A percentile compares a stretch with the other conserved stretches of the same genome.
phyloP scores from a whole-genome alignment of 306 rosid genomes.

The Prunus mume region DNA sequence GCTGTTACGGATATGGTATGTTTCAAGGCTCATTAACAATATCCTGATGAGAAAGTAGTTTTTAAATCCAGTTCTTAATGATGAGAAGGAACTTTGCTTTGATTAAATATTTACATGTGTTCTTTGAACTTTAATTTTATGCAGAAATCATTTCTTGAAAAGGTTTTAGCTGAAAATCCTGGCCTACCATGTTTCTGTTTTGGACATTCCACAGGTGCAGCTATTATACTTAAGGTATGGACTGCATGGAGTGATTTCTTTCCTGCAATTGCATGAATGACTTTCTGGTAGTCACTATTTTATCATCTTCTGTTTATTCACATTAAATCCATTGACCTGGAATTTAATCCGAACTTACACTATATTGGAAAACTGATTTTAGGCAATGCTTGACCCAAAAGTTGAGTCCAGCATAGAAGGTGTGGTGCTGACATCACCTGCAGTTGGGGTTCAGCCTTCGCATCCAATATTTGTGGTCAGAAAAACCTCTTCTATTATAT shows the following conservation, averaged over 20 bases:
- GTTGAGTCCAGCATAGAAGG: conserved; percentile 61
- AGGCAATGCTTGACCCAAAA: conserved; percentile 80
- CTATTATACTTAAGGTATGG: conserved; percentile 77
- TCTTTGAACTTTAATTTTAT: conserved; percentile 1
- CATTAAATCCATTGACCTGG: background rate
- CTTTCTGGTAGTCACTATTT: background rate
- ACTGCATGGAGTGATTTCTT: background rate
- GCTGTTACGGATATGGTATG: conserved; percentile 85
- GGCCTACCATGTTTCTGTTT: conserved; percentile 80
- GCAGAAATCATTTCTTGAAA: conserved; percentile 77
- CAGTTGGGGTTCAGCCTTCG: conserved; percentile 80
- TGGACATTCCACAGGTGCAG: conserved; percentile 95
- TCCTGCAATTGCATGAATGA: conserved; percentile 9
- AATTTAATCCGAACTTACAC: background rate
- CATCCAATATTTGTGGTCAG: conserved; percentile 76
- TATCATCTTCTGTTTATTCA: background rate
- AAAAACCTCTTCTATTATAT: background rate
- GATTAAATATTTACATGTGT: background rate
- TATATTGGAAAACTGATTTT: conserved; percentile 10
- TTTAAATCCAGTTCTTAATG: background rate
- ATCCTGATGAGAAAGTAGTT: background rate
- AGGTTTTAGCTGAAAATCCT: conserved; percentile 62
- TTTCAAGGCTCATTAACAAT: background rate
- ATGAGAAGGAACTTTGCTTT: background rate
- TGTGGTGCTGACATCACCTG: conserved; percentile 82